phyloP scores from a whole-genome alignment of 2,329 filamentous ascomycete species.

The Cytospora chrysosperma region DNA sequence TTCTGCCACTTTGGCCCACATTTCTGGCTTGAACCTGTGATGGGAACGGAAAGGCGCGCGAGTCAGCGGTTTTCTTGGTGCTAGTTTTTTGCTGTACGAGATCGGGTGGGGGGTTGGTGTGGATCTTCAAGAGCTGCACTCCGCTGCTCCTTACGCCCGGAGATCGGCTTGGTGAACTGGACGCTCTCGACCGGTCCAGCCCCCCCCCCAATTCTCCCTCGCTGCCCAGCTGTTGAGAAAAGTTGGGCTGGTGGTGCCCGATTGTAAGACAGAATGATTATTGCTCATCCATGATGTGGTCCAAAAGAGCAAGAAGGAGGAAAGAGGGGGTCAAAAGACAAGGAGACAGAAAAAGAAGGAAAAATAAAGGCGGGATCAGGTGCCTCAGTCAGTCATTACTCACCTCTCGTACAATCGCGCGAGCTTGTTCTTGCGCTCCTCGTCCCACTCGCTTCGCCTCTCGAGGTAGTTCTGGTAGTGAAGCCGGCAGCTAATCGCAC shows the following conservation, averaged over 20 bases:
- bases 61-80: slow-evolving; percentile 21
- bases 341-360: too few relatives aligned
- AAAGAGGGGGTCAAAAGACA: too few relatives aligned
- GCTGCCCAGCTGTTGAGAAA: neutral
- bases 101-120: slow-evolving; percentile 13
- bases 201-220: neutral
- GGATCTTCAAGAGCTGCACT: slow-evolving; percentile 9
- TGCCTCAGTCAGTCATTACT: slow-evolving; percentile 32
- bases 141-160: slow-evolving; percentile 7
- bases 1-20: slow-evolving; percentile 95
- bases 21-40: slow-evolving; percentile 87
- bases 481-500: slow-evolving; percentile 88
- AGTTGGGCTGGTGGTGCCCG: neutral
- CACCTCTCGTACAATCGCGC: slow-evolving; percentile 94
- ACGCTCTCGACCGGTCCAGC: slow-evolving; percentile 9
- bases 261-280: neutral
- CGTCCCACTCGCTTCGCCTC: slow-evolving; percentile 89
- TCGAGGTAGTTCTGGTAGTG: slow-evolving; percentile 98
- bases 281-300: neutral
- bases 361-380: slow-evolving; percentile 11
- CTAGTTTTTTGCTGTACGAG: slow-evolving; percentile 5
- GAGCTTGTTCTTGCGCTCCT: slow-evolving; percentile 96
- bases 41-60: slow-evolving; percentile 9
- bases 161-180: slow-evolving; percentile 4
- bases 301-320: too few relatives aligned